Base-by-base conservation (phyloP, 169 alveolate species). In the Cryptosporidium viatorum region DNA sequence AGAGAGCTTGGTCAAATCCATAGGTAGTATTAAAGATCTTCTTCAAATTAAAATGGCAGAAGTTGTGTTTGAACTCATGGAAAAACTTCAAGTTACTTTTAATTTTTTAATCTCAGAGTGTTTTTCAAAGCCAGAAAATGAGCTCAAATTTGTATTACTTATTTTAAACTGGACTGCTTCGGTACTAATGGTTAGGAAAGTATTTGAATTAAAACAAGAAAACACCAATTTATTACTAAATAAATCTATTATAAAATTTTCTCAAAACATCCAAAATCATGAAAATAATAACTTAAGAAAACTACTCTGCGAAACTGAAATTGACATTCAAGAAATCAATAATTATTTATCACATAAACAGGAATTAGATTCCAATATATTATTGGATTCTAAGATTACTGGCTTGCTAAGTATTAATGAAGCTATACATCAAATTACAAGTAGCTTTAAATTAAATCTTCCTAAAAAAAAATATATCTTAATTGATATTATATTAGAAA, bases 151-250 rank as follows among this genome's bases (percentile, higher is more conserved):
- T 31, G 70, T 41, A 18, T 29, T 51, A 31, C 29, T 51, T 2
- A 5, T 73, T 16, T 31, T 73, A 10, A 73, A 50, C 10, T 73
- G 86, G 86, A 10, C 21, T 18, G 21, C 48, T 37, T 73, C 86
- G 33, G 43, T 73, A 12, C 26, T 23, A 29, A 18, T 73, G 16
- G 29, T 73, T 33, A 59, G 18, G 35, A 73, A 14, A 26, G 5
- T 10, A 26, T 37, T 73, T 35, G 8, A 73, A 21, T 16, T 73
- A 10, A 33, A 51, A 48, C 29, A 71, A n/a, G 68, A 55, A 9
- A 0, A 4, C 10, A 55, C 16, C 18, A 50, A 51, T 18, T 10
- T 31, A 21, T 52, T 73, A 8, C 2, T 48, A 48, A 73, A 58
- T n/a, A 39, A 58, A 6, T 48, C 71, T n/a, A 58, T 69, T 16